These are phyloP conservation scores for Fonsecaea multimorphosa DNA, from an alignment of 2,329 filamentous ascomycete genomes.

Conservation along the genomic window DNA sequence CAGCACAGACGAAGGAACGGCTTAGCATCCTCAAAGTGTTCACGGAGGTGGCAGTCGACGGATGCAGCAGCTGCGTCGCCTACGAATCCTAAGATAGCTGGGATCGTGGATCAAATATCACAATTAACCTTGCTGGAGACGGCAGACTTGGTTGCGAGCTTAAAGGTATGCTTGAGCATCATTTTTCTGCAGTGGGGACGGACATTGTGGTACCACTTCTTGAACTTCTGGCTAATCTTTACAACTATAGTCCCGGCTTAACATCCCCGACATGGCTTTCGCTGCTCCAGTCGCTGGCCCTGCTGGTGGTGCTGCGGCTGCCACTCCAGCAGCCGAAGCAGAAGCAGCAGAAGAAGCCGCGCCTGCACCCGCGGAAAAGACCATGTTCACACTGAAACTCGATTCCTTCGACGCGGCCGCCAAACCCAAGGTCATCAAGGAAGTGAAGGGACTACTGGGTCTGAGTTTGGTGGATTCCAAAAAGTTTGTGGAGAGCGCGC, in stretches of 20 bases:
- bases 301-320: slow-evolving; percentile 59
- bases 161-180: slow-evolving; percentile 72
- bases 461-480: slow-evolving; percentile 98
- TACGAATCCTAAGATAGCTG: slow-evolving; percentile 86
- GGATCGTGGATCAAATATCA: slow-evolving; percentile 98
- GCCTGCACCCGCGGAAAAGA: slow-evolving; percentile 89
- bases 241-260: slow-evolving; percentile 76
- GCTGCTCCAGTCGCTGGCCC: slow-evolving; percentile 78
- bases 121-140: slow-evolving; percentile 97
- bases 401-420: slow-evolving; percentile 82
- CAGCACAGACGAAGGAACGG: slow-evolving; percentile 45
- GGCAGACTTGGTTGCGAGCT: slow-evolving; percentile 87
- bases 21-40: slow-evolving; percentile 29
- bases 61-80: slow-evolving; percentile 66
- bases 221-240: background rate
- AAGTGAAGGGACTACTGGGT: slow-evolving; percentile 95
- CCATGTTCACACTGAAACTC: slow-evolving; percentile 95
- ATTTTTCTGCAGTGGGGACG: background rate
- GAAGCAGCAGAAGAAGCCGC: slow-evolving; percentile 84
- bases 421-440: slow-evolving; percentile 99
- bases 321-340: slow-evolving; percentile 64
- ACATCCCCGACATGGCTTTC: slow-evolving; percentile 97
- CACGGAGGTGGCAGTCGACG: slow-evolving; percentile 87
- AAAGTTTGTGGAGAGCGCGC: slow-evolving; percentile 97
- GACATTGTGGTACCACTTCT: too few relatives aligned